Evolutionary conservation across 139 green algal genomes (phyloP), one percentile per base, ranked within the genome.

Genomic region (Picochlorum sp.): DNA sequence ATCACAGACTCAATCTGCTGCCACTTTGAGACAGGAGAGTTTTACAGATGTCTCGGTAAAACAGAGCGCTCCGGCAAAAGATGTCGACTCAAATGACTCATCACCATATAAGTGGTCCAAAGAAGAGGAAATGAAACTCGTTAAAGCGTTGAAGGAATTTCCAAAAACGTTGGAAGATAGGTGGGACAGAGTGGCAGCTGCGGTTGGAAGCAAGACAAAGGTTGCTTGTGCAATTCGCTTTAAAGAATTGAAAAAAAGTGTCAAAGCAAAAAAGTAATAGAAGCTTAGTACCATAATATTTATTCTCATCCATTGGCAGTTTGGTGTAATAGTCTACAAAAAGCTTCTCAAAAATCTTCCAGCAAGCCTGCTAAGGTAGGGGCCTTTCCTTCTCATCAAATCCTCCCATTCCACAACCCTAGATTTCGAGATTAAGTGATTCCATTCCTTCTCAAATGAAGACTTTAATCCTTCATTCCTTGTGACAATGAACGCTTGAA

Each of bases 71-170:
- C 60, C 63, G 21, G 65, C 66, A 24, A 71, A 34, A 38, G 56
- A 56, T 44, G 20, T 49, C 10, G 23, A 34, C 11, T 61, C 31
- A 41, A 41, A 41, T 41, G 34, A 13, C 24, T 34, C 16, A 14
- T 41, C 11, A 45, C 59, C 18, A 4, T 52, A 23, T 23, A 37
- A 64, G 28, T 96, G 89, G 90, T 86, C 57, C 9, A 79, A 91
- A 50, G 85, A 69, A 57, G 86, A 97, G 74, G 82, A 95, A 74
- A 60, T 94, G 45, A 85, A 81, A 1, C 75, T 97, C 38, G 87
- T 97, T 28, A 85, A 93, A 65, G 91, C 91, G 3, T 68, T 97
- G 11, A 97, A 97, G 81, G 60, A 76, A 41, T 83, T 89, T 60
- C 73, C 77, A 20, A 97, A 96, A 62, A 89, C 96, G 4, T 69